Base-by-base conservation (phyloP, 345 rosid genomes). In the Heritiera littoralis region DNA sequence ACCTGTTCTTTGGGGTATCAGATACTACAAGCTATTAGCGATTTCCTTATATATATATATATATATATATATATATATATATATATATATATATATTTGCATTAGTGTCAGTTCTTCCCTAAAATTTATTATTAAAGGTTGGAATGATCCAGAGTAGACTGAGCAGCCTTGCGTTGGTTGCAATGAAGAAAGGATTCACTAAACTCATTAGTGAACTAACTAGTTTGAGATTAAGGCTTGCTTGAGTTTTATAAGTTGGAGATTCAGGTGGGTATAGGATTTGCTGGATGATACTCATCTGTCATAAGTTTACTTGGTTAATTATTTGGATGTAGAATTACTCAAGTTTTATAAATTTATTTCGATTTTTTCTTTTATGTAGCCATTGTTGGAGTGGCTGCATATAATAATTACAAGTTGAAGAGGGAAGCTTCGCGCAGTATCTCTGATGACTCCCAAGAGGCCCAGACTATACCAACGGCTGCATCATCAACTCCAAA, bases 341-440 rank as follows among this genome's bases (percentile, higher is more conserved):
- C 38, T 35, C 3, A 3, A 1, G 38, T 3, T 35, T 35, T 35
- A 41, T 2, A 10, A 12, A 12, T 45, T 60, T 51, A 7, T 43
- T 45, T 35, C 3, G 38, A 35, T 35, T 35, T 35, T 35, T 35
- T 35, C 38, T 7, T 3, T 30, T 51, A 30, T 61, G 83, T 85
- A 93, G 99, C 99, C 67, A 95, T 95, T 86, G 93, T 87, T 4
- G 98, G 99, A 74, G 99, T 95, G 65, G 98, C 96, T 15, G 97
- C 98, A n/a, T 95, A 95, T 84, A 95, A 95, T 79, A 95, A 95
- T 83, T 84, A 83, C 84, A 95, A 95, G 82, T 83, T 95, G 85
- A 92, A 88, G 85, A 93, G 89, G 85, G 99, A 95, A 92, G 91
- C 97, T 68, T 80, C 96, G 72, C 81, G 80, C 79, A 81, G 48